Conservation (phyloP, 768 basidiomycete species). For the Rhizopogon roseolus region DNA sequence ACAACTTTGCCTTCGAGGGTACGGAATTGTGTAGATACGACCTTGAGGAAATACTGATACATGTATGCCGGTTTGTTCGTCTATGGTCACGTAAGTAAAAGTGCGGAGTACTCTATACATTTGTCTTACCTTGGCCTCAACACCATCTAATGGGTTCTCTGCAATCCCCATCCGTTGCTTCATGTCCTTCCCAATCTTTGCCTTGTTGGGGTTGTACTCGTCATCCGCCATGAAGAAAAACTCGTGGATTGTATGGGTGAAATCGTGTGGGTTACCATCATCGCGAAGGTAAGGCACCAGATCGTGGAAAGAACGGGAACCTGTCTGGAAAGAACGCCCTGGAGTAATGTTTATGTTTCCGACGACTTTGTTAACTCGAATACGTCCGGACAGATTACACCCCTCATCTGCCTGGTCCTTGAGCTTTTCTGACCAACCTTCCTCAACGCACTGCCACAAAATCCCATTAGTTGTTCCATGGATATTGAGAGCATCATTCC, state of each 20-base stretch:
- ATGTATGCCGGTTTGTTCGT: slow-evolving; percentile 82
- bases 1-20: slow-evolving; percentile 73
- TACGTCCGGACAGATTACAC: slow-evolving; percentile 86
- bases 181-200: slow-evolving; percentile 55
- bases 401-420: slow-evolving; percentile 91
- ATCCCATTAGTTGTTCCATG: neutral
- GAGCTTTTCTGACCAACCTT: slow-evolving; percentile 94
- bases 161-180: slow-evolving; percentile 69
- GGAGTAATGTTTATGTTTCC: slow-evolving; percentile 95
- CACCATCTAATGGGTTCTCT: slow-evolving; percentile 72
- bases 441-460: slow-evolving; percentile 69
- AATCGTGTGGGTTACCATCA: slow-evolving; percentile 86
- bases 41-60: slow-evolving; percentile 99
- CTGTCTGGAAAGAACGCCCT: slow-evolving; percentile 91
- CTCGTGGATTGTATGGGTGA: slow-evolving; percentile 81
- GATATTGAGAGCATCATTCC: slow-evolving; percentile 14
- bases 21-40: slow-evolving; percentile 92
- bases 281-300: slow-evolving; percentile 93
- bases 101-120: neutral
- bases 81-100: slow-evolving; percentile 28
- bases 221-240: slow-evolving; percentile 80
- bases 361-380: slow-evolving; percentile 95
- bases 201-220: slow-evolving; percentile 70
- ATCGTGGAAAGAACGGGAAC: slow-evolving; percentile 73
- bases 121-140: slow-evolving; percentile 49